A percentile compares a stretch with the other conserved stretches of the same genome.
phyloP scores from a whole-genome alignment of 768 basidiomycete species.

The Amanita brunnescens region DNA sequence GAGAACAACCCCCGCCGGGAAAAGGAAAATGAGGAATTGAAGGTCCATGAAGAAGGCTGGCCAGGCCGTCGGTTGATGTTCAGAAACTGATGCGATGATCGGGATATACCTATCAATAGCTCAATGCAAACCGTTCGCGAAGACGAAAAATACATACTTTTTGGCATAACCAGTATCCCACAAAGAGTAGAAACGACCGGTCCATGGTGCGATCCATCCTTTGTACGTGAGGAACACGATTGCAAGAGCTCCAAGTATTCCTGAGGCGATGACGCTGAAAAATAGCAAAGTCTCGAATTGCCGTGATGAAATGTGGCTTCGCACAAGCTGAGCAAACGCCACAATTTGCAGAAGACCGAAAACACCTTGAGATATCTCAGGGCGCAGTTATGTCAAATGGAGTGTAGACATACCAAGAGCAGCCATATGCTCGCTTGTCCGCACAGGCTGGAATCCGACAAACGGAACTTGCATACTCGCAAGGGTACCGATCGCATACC shows the following conservation, averaged over 20 bases:
- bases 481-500: conserved; percentile 97
- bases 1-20: conserved; percentile 91
- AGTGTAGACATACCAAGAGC: conserved; percentile 61
- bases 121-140: conserved; percentile 7
- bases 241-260: conserved; percentile 60
- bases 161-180: conserved; percentile 99
- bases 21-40: conserved; percentile 93
- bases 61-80: conserved; percentile 99
- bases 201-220: conserved; percentile 98
- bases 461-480: conserved; percentile 99
- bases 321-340: conserved; percentile 84
- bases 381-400: not conserved
- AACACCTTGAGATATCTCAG: conserved; percentile 46
- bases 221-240: conserved; percentile 82
- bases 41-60: conserved; percentile 99
- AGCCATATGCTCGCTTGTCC: conserved; percentile 98
- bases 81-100: conserved; percentile 97
- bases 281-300: conserved; percentile 85
- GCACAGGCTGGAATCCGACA: conserved; percentile 97
- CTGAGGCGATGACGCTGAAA: conserved; percentile 56
- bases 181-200: conserved; percentile 97
- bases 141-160: conserved; percentile 46
- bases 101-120: conserved; percentile 65
- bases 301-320: conserved; percentile 82
- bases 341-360: conserved; percentile 96